Conservation (phyloP, 768 basidiomycete species). For the Chalciporus chontae region DNA sequence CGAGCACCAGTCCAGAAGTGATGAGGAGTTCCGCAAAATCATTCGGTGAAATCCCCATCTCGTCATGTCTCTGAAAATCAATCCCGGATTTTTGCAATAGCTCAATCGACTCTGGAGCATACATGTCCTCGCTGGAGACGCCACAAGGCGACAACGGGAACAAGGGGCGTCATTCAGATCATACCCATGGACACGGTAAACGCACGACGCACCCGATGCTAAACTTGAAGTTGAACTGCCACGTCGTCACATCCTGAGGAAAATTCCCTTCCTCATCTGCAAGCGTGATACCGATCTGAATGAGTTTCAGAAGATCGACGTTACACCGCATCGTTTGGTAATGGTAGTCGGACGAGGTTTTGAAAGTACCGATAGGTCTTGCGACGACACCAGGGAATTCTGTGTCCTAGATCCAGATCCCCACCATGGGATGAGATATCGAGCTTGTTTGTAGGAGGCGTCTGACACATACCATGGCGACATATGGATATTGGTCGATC, state of each 20-base stretch:
- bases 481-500: conserved; percentile 88
- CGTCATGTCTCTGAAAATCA: conserved; percentile 91
- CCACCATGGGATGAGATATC: conserved; percentile 2
- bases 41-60: conserved; percentile 87
- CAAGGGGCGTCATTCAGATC: background rate
- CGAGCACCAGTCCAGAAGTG: conserved; percentile 89
- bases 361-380: conserved; percentile 93
- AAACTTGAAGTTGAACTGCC: conserved; percentile 99
- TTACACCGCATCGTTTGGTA: conserved; percentile 99
- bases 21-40: conserved; percentile 97
- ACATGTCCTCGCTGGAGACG: conserved; percentile 86
- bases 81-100: conserved; percentile 92
- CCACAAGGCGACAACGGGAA: background rate
- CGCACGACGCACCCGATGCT: conserved; percentile 66
- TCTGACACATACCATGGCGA: conserved; percentile 78
- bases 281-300: conserved; percentile 94
- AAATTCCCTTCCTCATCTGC: conserved; percentile 92
- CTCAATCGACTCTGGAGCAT: conserved; percentile 95
- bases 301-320: conserved; percentile 96
- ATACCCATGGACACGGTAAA: background rate
- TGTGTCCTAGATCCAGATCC: conserved; percentile 65
- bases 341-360: conserved; percentile 96
- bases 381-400: conserved; percentile 99
- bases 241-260: conserved; percentile 87
- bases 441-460: conserved; percentile 4